Percentiles rank a stretch among this genome's conserved stretches.
Conservation (phyloP, 306 rosid species). For the Prunus mira region DNA sequence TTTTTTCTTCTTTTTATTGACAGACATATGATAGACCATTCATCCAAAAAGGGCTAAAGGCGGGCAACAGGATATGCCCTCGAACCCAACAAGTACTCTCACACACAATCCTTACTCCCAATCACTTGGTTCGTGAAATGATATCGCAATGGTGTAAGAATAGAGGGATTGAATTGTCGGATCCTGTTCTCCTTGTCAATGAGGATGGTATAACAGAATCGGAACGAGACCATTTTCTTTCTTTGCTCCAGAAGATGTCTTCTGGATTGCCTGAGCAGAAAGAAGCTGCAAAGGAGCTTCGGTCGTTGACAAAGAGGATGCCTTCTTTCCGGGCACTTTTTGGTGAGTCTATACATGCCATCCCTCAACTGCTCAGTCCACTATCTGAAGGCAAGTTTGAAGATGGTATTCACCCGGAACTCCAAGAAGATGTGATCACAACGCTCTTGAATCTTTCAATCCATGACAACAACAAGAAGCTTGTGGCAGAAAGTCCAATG, state of each 20-base stretch:
- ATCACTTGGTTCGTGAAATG: constrained; percentile 66
- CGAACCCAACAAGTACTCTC: constrained; percentile 75
- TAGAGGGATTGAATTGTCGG: constrained; percentile 61
- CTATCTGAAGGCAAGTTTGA: constrained; percentile 46
- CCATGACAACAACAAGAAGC: constrained; percentile 84
- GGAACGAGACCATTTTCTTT: constrained; percentile 50
- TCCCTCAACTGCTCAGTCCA: constrained; percentile 64
- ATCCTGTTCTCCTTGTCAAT: constrained; percentile 31
- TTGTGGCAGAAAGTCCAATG: constrained; percentile 72
- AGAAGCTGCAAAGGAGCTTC: constrained; percentile 80
- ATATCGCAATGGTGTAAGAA: constrained; percentile 67
- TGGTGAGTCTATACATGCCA: constrained; percentile 61
- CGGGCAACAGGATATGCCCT: constrained; percentile 85
- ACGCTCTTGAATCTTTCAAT: constrained; percentile 82
- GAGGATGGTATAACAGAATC: constrained; percentile 63
- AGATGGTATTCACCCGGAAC: constrained; percentile 37
- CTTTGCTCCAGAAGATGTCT: constrained; percentile 71
- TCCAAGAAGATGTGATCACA: constrained; percentile 87
- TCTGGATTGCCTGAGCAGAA: constrained; percentile 57
- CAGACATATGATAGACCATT: constrained; percentile 85
- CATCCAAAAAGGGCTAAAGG: constrained; percentile 69
- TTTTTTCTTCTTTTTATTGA: constrained; percentile 24
- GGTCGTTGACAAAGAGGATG: constrained; percentile 71
- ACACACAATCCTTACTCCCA: constrained; percentile 74
- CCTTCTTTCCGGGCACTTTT: constrained; percentile 79